phyloP scores from a whole-genome alignment of 164 flowering plant species.

The Umbilicus rupestris region DNA sequence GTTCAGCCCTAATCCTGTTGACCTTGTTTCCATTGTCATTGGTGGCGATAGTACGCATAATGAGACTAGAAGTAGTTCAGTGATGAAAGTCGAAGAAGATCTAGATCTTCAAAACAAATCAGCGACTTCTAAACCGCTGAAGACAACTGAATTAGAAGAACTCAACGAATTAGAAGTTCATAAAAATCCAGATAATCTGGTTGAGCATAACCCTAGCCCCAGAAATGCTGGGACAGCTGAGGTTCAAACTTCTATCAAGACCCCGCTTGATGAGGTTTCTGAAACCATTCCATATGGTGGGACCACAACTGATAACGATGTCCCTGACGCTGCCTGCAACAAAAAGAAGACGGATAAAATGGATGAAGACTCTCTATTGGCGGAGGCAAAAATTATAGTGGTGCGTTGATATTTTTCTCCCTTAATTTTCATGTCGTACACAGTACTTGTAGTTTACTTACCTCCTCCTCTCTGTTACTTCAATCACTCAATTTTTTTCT shows the following conservation, averaged over 20 bases:
- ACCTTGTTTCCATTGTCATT: slow-evolving; percentile 14
- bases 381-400: slow-evolving; percentile 78
- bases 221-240: slow-evolving; percentile 9
- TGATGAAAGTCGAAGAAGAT: slow-evolving; percentile 28
- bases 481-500: background rate
- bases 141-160: slow-evolving; percentile 15
- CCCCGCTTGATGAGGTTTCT: slow-evolving; percentile 21
- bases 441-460: background rate
- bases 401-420: slow-evolving; percentile 21
- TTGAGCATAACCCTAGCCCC: slow-evolving; percentile 15
- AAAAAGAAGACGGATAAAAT: slow-evolving; percentile 26
- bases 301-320: slow-evolving; percentile 18
- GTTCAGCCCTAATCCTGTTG: slow-evolving; percentile 20
- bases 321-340: slow-evolving; percentile 21
- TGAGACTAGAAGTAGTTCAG: slow-evolving; percentile 19
- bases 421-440: background rate
- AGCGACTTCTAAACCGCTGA: background rate
- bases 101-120: slow-evolving; percentile 1
- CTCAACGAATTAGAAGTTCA: slow-evolving; percentile 20
- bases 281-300: slow-evolving; percentile 16
- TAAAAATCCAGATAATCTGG: slow-evolving; percentile 12
- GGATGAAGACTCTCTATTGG: slow-evolving; percentile 66
- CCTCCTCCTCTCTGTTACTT: background rate
- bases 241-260: slow-evolving; percentile 15
- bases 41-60: slow-evolving; percentile 14